Base-by-base conservation (phyloP, 352 stramenopile species). In the Phytopythium kandeliae region DNA sequence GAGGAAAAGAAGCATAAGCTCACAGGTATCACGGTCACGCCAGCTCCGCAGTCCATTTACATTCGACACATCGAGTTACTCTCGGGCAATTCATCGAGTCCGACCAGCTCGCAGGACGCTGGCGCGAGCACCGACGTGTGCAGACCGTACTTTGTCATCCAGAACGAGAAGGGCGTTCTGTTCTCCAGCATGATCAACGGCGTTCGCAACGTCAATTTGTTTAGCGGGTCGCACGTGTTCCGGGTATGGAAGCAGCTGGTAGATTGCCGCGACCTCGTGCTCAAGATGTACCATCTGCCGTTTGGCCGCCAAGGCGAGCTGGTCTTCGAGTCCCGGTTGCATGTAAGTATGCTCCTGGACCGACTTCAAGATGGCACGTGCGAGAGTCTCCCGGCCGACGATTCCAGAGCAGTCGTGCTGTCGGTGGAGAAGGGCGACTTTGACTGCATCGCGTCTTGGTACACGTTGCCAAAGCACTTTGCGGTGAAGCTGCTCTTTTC, bases 281-380 rank as follows among this genome's bases (percentile, higher is more conserved):
- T 95, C 24, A 89, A 91, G 58, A 93, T 95, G 81, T 95, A 95
- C 51, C 79, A 95, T 52, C 65, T 95, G 51, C 85, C 85, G n/a
- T 91, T 90, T 40, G 84, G 81, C 16, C 71, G 78, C 37, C 80
- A 91, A 52, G 85, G 85, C 8, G 77, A 95, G 45, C 44, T 93
- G n/a, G 69, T 95, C 30, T 74, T 95, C 35, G 85, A 95, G 42
- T 74, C 60, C 19, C 74, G 85, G 26, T 50, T 95, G 9, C 80
- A 92, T 30, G 67, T 75, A 5, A 89, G 73, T 28, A 67, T 95
- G 19, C 58, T 95, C 5, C 58, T 95, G 28, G 78, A 94, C n/a
- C 33, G 48, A 26, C 48, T 74, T n/a, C 63, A 69, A 59, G 38
- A 54, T 35, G 60, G 63, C 21, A 11, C 30, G 2, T 42, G 22